phyloP scores from a whole-genome alignment of 1,284 basidiomycete species.

The Violaceomyces palustris region DNA sequence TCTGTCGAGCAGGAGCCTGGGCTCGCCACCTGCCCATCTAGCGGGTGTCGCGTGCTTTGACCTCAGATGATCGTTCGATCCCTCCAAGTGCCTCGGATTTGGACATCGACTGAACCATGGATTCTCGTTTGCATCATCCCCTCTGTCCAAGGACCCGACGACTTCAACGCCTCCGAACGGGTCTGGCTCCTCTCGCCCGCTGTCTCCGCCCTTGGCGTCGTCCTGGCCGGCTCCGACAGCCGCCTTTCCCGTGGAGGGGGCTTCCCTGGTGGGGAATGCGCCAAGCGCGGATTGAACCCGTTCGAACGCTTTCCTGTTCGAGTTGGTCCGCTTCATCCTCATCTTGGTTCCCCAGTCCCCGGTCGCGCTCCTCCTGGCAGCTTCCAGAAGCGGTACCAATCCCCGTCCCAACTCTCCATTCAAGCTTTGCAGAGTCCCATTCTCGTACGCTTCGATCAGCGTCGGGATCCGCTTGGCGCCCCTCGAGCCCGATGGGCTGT shows the following conservation, averaged over 20 bases:
- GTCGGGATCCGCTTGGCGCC: conserved; percentile 22
- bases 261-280: conserved; percentile 7
- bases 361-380: conserved; percentile 40
- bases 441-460: conserved; percentile 42
- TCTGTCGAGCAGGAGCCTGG: too few relatives aligned
- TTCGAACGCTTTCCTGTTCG: conserved; percentile 1
- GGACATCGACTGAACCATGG: conserved; percentile 43
- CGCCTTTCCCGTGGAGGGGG: too few relatives aligned
- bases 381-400: conserved; percentile 30
- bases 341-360: conserved; percentile 36
- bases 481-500: conserved; percentile 16
- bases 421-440: conserved; percentile 33
- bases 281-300: conserved; percentile 7
- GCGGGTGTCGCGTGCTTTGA: too few relatives aligned
- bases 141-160: conserved; percentile 30
- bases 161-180: conserved; percentile 20
- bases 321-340: conserved; percentile 10
- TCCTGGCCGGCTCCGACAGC: neutral
- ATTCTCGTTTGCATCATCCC: conserved; percentile 34
- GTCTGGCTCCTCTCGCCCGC: conserved; percentile 8
- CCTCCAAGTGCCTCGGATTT: conserved; percentile 23
- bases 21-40: too few relatives aligned
- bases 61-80: too few relatives aligned
- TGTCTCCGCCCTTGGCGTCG: neutral
- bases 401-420: conserved; percentile 24